Evolutionary conservation across 2,329 filamentous ascomycete genomes (phyloP), one percentile per base, ranked within the genome.

Genomic region (Fusarium sulawesiense): DNA sequence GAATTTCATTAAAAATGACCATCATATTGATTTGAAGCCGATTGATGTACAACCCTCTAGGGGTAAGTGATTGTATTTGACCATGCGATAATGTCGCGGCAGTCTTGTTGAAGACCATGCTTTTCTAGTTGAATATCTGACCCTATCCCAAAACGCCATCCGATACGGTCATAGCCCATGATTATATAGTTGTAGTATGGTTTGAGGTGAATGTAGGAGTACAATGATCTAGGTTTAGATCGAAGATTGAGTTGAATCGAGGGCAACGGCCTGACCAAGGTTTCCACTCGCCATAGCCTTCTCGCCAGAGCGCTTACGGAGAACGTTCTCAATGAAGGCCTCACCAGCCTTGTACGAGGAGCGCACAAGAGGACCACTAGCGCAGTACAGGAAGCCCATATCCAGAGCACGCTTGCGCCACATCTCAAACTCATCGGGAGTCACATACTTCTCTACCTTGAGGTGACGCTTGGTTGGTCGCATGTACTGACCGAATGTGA

Each of bases 401-500:
- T 98, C 94, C 47, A 98, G 85, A 41, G 96, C 95, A 54, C 94
- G 89, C 82, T 93, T 89, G 65, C 92, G 89, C 96, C 96, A 99
- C 76, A 92, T 84, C 77, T 98, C 95, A 78, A 99, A 99, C 68
- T 91, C 90, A 66, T 92, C 93, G 1, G 96, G 96, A 0, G 94
- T 95, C 48, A 99, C 88, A 79, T 99, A 99, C 80, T 95, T 93
- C 77, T 97, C 92, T 32, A 99, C 96, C 80, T 97, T 91, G 89
- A 99, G 95, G 80, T 99, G 96, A 46, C 95, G 89, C 86, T 98
- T 99, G 7, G 96, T 99, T 3, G 96, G 96, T 13, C 95, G 93
- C 96, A 99, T 99, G 84, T 99, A 99, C 84, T 99, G 96, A n/a
- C 96, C 96, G 74, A 99, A 99, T 0, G 96, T 99, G 61, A 99